Percentiles rank a stretch among this genome's conserved stretches.
These are phyloP conservation scores for Sergeia podlipaevii DNA, from an alignment of 208 protist species.

Conservation along the genomic window DNA sequence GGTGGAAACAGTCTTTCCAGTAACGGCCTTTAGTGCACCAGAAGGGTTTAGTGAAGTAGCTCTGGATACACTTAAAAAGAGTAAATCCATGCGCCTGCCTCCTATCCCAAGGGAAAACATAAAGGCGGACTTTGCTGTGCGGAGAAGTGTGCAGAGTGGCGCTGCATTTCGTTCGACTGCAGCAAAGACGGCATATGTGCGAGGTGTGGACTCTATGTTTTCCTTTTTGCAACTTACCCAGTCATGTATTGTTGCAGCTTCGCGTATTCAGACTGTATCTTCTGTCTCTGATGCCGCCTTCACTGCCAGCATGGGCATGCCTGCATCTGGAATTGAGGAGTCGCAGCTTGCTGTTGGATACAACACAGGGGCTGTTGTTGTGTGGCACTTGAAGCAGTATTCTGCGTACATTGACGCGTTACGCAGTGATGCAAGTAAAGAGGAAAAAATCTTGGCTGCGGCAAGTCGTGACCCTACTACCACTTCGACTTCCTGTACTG, in stretches of 20 bases:
- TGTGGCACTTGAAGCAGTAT: constrained; percentile 14
- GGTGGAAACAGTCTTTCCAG: constrained; percentile 14
- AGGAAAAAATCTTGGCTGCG: no score
- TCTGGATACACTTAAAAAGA: constrained; percentile 5
- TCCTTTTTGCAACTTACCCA: not conserved
- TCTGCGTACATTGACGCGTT: not conserved
- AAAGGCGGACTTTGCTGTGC: not conserved
- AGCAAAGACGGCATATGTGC: no score
- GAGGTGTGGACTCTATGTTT: not conserved
- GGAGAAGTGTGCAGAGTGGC: no score
- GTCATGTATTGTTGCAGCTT: not conserved
- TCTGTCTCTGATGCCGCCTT: no score
- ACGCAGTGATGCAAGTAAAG: not conserved
- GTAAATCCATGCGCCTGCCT: not conserved
- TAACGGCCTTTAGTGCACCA: not conserved
- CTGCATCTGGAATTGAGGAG: no score
- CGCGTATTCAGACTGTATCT: no score
- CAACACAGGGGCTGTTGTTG: constrained; percentile 25
- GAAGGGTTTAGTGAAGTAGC: not conserved
- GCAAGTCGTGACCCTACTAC: no score
- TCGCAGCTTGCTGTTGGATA: constrained; percentile 23
- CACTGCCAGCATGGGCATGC: no score
- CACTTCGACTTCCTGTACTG: constrained; percentile 1
- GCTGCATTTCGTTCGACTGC: no score
- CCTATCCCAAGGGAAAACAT: constrained; percentile 24